phyloP scores from a whole-genome alignment of 257 asterid species.

The Solanum sejunctum region DNA sequence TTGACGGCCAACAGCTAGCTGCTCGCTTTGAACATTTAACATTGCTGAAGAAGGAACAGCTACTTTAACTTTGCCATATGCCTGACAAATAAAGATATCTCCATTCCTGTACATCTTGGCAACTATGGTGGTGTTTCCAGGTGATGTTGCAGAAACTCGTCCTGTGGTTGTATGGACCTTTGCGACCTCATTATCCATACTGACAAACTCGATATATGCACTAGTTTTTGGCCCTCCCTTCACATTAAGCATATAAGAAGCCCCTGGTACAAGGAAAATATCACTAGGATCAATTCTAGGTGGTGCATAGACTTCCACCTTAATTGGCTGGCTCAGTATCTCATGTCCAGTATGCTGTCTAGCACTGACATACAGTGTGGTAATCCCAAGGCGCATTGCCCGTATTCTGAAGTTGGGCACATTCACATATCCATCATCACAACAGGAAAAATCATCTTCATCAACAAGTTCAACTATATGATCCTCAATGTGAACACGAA shows the following conservation, averaged over 20 bases:
- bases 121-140: slow-evolving; percentile 57
- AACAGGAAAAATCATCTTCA: slow-evolving; percentile 16
- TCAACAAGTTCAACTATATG: slow-evolving; percentile 41
- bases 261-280: slow-evolving; percentile 84
- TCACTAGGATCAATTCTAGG: slow-evolving; percentile 60
- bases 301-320: slow-evolving; percentile 74
- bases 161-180: slow-evolving; percentile 48
- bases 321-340: slow-evolving; percentile 48
- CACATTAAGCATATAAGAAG: slow-evolving; percentile 59
- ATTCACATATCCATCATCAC: slow-evolving; percentile 19
- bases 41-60: slow-evolving; percentile 75
- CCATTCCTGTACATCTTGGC: slow-evolving; percentile 58
- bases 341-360: slow-evolving; percentile 57
- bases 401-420: slow-evolving; percentile 46
- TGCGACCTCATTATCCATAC: slow-evolving; percentile 48
- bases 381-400: slow-evolving; percentile 55
- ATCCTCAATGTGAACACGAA: slow-evolving; percentile 55
- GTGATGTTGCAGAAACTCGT: slow-evolving; percentile 49
- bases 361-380: slow-evolving; percentile 63
- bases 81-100: slow-evolving; percentile 47
- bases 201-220: slow-evolving; percentile 41
- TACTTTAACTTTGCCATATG: slow-evolving; percentile 53
- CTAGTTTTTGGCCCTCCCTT: slow-evolving; percentile 75
- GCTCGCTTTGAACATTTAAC: slow-evolving; percentile 63
- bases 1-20: slow-evolving; percentile 48